Evolutionary conservation across 2,329 filamentous ascomycete genomes (phyloP), one percentile per base, ranked within the genome.

Genomic region (Fusarium chlamydosporum): DNA sequence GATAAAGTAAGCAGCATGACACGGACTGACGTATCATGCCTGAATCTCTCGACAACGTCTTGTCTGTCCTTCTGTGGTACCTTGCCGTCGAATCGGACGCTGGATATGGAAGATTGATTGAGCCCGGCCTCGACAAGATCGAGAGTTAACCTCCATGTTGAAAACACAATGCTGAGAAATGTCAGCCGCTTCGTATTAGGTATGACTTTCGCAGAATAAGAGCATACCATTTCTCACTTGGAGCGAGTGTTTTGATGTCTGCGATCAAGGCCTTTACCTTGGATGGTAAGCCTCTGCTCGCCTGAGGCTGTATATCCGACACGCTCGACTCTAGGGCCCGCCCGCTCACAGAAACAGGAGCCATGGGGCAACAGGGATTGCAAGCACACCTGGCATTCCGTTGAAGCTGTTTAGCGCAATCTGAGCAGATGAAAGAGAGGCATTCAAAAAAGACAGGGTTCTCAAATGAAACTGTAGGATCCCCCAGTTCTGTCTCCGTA

Each of bases 1-100:
- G 81, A 80, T 2, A 86, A 72, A 1, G 84, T 85, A 1, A 86
- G 71, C 0, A 87, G 76, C 55, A 85, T 78, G 6, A 86, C 81
- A 0, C 76, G 73, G 5, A 83, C 69, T 0, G 35, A 57, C 0
- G 78, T 72, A 11, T 86, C 78, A 0, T 48, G 69, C 1, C 76
- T 76, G 66, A 87, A 86, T 6, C 56, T 72, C 0, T 82, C 67
- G 0, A 86, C 67, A 0, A 82, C 79, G 0, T 62, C 43, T 7
- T 82, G 78, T 4, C 85, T 75, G 1, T 84, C 79, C 2, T 76
- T 79, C 12, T 81, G 80, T 0, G 78, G 76, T 0, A 83, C 78
- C 33, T 80, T 82, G 3, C 84, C 84, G 56, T 87, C 85, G 46
- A 85, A 83, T 0, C 84, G 79, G 13, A 82, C 71, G 51, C 68